Evolutionary conservation across 2,329 filamentous ascomycete genomes (phyloP).

Genomic region (Fusarium torulosum): DNA sequence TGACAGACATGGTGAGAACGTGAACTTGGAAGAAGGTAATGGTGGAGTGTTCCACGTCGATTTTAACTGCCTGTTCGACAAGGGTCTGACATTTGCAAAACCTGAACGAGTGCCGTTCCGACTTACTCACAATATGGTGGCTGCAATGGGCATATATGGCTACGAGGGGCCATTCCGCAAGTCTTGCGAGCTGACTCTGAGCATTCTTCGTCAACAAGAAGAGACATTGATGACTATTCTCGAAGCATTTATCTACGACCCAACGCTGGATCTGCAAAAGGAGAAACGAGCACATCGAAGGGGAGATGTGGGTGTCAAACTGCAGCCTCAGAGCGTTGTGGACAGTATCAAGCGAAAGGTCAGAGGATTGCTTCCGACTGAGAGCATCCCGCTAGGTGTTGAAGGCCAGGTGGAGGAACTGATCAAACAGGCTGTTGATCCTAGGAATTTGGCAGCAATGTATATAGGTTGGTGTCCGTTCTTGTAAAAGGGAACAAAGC

Average conservation of each 20-base stretch:
- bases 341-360: conserved; percentile 91
- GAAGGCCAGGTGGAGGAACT: conserved; percentile 98
- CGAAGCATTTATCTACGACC: conserved; percentile 97
- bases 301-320: conserved; percentile 59
- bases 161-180: conserved; percentile 94
- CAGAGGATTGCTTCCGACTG: conserved; percentile 82
- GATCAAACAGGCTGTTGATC: conserved; percentile 86
- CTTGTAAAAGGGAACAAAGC: conserved; percentile 48
- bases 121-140: conserved; percentile 97
- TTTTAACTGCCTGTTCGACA: conserved; percentile 99
- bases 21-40: conserved; percentile 92
- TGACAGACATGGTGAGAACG: conserved; percentile 97
- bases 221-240: conserved; percentile 98
- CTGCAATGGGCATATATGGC: conserved; percentile 95
- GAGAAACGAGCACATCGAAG: conserved; percentile 65
- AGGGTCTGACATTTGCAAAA: conserved; percentile 93
- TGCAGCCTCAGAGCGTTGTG: conserved; percentile 79
- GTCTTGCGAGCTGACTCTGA: conserved; percentile 88
- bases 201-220: conserved; percentile 87
- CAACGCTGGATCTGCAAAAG: conserved; percentile 88
- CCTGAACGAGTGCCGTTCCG: conserved; percentile 96
- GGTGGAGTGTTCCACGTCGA: conserved; percentile 97
- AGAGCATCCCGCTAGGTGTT: conserved; percentile 92
- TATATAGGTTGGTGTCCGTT: conserved; percentile 92
- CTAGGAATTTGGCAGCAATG: conserved; percentile 87